These are phyloP conservation scores for Baorangia bicolor DNA, from an alignment of 768 basidiomycete species.

Conservation along the genomic window DNA sequence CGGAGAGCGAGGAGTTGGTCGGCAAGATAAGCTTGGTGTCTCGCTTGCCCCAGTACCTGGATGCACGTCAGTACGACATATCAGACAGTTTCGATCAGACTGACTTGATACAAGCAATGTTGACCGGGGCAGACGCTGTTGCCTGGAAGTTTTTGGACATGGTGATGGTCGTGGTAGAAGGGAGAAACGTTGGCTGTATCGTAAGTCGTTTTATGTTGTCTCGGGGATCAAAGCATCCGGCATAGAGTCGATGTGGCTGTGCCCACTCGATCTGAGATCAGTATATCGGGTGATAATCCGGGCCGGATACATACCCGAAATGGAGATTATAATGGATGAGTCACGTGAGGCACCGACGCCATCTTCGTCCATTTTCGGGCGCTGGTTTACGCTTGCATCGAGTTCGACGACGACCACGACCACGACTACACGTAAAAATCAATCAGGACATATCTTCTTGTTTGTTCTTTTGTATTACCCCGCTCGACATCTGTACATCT, in stretches of 20 bases:
- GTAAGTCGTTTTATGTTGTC: slow-evolving; percentile 7
- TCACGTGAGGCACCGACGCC: slow-evolving; percentile 20
- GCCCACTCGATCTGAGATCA: slow-evolving; percentile 7
- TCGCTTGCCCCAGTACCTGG: slow-evolving; percentile 98
- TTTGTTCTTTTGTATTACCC: slow-evolving; percentile 10
- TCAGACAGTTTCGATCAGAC: slow-evolving; percentile 14
- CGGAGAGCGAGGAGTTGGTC: slow-evolving; percentile 97
- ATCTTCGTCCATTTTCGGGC: slow-evolving; percentile 25
- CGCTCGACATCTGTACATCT: slow-evolving; percentile 13
- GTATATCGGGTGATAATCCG: slow-evolving; percentile 4
- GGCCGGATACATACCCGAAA: slow-evolving; percentile 18
- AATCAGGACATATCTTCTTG: slow-evolving; percentile 16
- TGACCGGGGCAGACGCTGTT: slow-evolving; percentile 90
- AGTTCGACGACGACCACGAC: slow-evolving; percentile 11
- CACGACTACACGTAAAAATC: slow-evolving; percentile 16
- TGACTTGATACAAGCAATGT: slow-evolving; percentile 98
- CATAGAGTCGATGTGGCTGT: slow-evolving; percentile 21
- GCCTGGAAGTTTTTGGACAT: slow-evolving; percentile 72
- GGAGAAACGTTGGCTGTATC: not conserved
- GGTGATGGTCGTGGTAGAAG: slow-evolving; percentile 20
- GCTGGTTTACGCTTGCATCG: slow-evolving; percentile 21
- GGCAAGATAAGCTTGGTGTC: slow-evolving; percentile 94
- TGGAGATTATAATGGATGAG: slow-evolving; percentile 1
- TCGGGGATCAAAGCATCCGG: slow-evolving; percentile 9
- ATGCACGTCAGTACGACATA: slow-evolving; percentile 5